Percentiles rank a stretch among this genome's conserved stretches.
phyloP scores from a whole-genome alignment of 495 filamentous ascomycete genomes.

The Parathielavia appendiculata region DNA sequence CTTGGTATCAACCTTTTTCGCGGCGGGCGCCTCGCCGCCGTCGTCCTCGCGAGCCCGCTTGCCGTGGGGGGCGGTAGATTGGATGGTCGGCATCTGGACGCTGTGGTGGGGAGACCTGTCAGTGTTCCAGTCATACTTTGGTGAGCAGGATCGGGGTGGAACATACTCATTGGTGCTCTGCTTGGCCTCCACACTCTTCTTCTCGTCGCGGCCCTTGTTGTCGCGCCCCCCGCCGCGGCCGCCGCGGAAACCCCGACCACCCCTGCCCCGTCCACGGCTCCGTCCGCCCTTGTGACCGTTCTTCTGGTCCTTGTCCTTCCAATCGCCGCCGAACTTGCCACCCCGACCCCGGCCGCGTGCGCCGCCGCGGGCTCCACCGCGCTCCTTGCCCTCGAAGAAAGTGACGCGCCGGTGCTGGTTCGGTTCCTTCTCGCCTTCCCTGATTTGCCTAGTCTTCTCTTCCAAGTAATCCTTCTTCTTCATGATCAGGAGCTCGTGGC shows the following conservation, averaged over 20 bases:
- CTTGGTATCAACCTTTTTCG: constrained; percentile 51
- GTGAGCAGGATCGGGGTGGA: neutral
- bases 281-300: constrained; percentile 55
- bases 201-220: constrained; percentile 30
- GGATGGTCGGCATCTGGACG: constrained; percentile 23
- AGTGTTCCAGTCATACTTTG: neutral
- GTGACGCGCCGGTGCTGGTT: constrained; percentile 26
- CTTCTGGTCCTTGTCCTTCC: constrained; percentile 59
- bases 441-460: constrained; percentile 70
- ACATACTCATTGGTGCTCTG: constrained; percentile 28
- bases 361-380: constrained; percentile 32
- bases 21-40: constrained; percentile 29
- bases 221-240: constrained; percentile 34
- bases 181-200: constrained; percentile 19
- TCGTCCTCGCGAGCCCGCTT: constrained; percentile 46
- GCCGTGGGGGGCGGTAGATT: constrained; percentile 30
- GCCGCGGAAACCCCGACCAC: constrained; percentile 37
- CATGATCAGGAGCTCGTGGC: constrained; percentile 64
- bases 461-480: constrained; percentile 84
- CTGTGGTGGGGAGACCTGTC: constrained; percentile 13
- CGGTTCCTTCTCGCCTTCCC: constrained; percentile 61
- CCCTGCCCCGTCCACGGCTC: constrained; percentile 38
- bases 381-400: constrained; percentile 38
- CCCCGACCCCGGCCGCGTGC: constrained; percentile 52
- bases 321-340: constrained; percentile 35